Conservation (phyloP, 495 filamentous ascomycete genomes). For the Schizothecium vesticola region DNA sequence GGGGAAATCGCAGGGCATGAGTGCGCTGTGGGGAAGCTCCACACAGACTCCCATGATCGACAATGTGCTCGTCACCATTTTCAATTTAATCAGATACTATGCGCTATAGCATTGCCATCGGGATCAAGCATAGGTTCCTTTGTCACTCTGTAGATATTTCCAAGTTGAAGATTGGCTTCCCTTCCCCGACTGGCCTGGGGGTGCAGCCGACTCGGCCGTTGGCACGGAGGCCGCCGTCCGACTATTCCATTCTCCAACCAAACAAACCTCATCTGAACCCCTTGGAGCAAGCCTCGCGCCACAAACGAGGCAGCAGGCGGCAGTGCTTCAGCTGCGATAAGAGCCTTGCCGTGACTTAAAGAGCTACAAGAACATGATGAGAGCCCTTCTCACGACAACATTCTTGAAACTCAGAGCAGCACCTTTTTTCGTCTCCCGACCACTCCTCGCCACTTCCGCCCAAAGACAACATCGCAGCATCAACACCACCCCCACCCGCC, state of each 20-base stretch:
- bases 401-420: background rate
- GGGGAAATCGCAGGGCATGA: background rate
- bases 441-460: background rate
- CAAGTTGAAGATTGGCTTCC: background rate
- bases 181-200: background rate
- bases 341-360: background rate
- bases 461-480: background rate
- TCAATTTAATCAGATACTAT: too few species aligned
- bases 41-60: background rate
- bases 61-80: too few species aligned
- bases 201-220: background rate
- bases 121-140: background rate
- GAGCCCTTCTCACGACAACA: background rate
- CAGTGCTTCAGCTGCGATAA: background rate
- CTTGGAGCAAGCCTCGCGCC: background rate
- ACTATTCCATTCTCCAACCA: background rate
- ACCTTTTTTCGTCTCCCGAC: background rate
- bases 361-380: background rate
- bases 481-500: background rate
- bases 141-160: background rate
- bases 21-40: background rate
- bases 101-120: too few species aligned
- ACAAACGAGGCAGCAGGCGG: background rate
- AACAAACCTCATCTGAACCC: background rate
- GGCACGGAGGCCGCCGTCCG: background rate